Base-by-base conservation (phyloP, 1,284 basidiomycete species). In the Cutaneotrichosporon cavernicola region DNA sequence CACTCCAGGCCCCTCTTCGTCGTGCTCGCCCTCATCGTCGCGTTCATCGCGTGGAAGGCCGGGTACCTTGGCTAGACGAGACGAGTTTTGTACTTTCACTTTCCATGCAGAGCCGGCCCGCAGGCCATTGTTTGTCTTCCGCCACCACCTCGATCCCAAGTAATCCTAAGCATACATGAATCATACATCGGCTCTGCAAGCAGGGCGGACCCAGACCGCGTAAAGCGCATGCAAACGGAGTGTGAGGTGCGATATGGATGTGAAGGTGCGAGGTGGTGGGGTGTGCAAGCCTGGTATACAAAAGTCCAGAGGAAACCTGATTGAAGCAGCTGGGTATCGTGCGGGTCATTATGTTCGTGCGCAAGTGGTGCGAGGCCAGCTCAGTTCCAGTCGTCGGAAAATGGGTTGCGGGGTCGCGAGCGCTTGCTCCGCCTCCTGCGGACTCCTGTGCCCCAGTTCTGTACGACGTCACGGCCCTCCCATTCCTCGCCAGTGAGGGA, bases 401-500 rank as follows among this genome's bases (percentile, higher is more conserved):
- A 53, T 14, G 51, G 31, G 51, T 31, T 53, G 34, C 32, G 49
- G 14, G 34, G 30, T 22, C 47, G 47, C 30, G 52, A 38, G 50
- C 57, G 32, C 40, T 60, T 63, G 40, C 58, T 56, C 21, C 50
- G 52, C 8, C 65, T 60, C 38, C 51, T 63, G 30, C 49, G 14
- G 5, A 56, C 55, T 5, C 66, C 66, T 49, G 46, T 40, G 34
- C 66, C 66, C 66, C 64, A 68, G 57, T 65, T 65, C 9, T 34
- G 36, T 18, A 68, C 60, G 36, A 63, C 53, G 38, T 65, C 64
- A 56, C 55, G 64, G 1, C 59, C 73, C 62, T 78, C 78, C 74
- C 74, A 80, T 62, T 81, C 80, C 52, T 78, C 76, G 10, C 78
- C 80, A 30, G 80, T 78, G 32, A 81, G 65, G 1, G 77, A 70